phyloP scores from a whole-genome alignment of 768 basidiomycete genomes.

The Rhodotorula babjevae region DNA sequence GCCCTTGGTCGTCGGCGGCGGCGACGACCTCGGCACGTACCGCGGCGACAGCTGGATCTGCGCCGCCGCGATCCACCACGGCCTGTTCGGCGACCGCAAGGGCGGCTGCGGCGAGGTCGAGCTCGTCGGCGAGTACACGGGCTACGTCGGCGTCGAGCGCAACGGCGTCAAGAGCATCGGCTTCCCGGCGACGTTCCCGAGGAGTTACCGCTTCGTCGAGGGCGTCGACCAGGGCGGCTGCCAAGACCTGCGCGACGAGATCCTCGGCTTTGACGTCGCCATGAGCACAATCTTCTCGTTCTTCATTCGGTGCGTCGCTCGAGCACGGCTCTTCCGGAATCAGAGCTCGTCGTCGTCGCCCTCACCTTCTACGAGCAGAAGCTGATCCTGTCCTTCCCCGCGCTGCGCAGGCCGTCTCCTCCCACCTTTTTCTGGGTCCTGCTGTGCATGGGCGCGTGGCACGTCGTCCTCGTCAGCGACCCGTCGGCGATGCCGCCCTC shows the following conservation, averaged over 20 bases:
- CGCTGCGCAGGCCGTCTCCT: conserved; percentile 55
- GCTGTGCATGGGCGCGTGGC: conserved; percentile 61
- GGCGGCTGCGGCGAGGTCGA: conserved; percentile 74
- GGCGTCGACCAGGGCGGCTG: conserved; percentile 59
- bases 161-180: conserved; percentile 67
- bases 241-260: conserved; percentile 63
- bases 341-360: conserved; percentile 64
- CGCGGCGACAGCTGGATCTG: conserved; percentile 81
- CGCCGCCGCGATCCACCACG: conserved; percentile 76
- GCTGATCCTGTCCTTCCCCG: neutral
- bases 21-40: conserved; percentile 66
- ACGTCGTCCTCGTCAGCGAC: conserved; percentile 72
- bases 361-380: conserved; percentile 50
- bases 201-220: conserved; percentile 60
- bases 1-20: conserved; percentile 80
- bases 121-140: conserved; percentile 66
- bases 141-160: conserved; percentile 59
- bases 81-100: conserved; percentile 52
- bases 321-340: too few relatives aligned
- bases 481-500: conserved; percentile 44
- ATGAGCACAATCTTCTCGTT: conserved; percentile 65
- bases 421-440: conserved; percentile 54
- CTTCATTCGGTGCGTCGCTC: conserved; percentile 60
- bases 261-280: conserved; percentile 68
- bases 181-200: conserved; percentile 70